Conservation (phyloP, 768 basidiomycete genomes). For the Leccinellum luteum region DNA sequence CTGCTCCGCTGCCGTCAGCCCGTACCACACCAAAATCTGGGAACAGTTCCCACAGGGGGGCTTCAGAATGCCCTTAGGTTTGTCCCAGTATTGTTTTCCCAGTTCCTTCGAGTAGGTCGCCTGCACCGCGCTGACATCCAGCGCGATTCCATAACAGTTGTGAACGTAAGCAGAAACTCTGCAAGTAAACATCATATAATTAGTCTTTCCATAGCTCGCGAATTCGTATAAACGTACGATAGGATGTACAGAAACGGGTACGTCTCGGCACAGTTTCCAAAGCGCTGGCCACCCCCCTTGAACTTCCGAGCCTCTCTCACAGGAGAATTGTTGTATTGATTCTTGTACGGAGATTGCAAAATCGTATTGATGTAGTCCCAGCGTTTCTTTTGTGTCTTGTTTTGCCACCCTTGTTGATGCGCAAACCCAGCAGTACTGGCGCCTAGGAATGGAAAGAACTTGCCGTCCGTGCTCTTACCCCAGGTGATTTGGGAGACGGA, state of each 20-base stretch:
- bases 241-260: not conserved
- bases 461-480: not conserved
- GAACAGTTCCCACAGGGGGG: not conserved
- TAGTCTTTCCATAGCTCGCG: not conserved
- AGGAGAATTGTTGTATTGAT: not conserved
- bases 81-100: too few species aligned
- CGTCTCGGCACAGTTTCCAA: not conserved
- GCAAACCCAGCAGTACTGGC: not conserved
- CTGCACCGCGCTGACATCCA: not conserved
- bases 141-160: not conserved
- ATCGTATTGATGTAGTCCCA: not conserved
- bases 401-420: not conserved
- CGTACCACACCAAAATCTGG: not conserved
- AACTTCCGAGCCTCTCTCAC: not conserved
- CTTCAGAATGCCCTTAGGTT: not conserved
- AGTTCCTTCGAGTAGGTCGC: not conserved
- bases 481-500: not conserved
- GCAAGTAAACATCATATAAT: not conserved
- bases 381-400: not conserved
- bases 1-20: not conserved
- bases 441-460: not conserved
- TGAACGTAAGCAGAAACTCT: not conserved
- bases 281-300: not conserved
- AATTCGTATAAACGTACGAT: not conserved
- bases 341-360: not conserved